These are phyloP conservation scores for Waltiozyma sp. DNA, from an alignment of 1,139 yeast species.

Conservation along the genomic window DNA sequence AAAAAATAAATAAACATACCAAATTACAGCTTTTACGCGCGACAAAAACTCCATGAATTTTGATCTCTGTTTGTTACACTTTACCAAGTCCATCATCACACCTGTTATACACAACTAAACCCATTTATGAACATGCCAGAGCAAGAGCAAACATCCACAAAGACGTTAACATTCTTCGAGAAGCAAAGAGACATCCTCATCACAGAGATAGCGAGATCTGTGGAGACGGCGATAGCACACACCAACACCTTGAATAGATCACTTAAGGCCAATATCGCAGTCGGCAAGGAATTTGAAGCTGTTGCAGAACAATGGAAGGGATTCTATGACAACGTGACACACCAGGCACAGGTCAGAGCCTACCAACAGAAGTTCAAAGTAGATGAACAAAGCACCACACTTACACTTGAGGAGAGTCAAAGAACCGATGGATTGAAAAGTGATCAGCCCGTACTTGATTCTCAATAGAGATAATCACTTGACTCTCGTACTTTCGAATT, in stretches of 20 bases:
- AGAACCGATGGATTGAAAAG: not conserved
- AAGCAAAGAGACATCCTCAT: slow-evolving; percentile 31
- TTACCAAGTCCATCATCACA: not conserved
- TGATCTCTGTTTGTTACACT: too few species aligned
- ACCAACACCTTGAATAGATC: slow-evolving; percentile 39
- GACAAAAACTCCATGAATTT: too few species aligned
- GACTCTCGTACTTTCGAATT: too few species aligned
- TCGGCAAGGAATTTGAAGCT: slow-evolving; percentile 43
- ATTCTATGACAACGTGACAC: slow-evolving; percentile 32
- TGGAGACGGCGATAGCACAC: slow-evolving; percentile 40
- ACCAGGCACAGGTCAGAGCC: slow-evolving; percentile 13
- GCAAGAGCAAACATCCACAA: not conserved
- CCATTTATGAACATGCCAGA: not conserved
- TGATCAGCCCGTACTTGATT: not conserved
- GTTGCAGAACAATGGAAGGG: slow-evolving; percentile 40
- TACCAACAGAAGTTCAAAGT: not conserved
- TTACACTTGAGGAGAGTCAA: not conserved
- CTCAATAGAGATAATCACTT: too few species aligned
- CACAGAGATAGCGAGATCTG: slow-evolving; percentile 29
- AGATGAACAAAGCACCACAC: not conserved
- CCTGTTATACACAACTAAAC: too few species aligned
- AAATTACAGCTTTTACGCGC: too few species aligned
- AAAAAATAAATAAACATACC: not conserved
- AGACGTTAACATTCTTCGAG: slow-evolving; percentile 26
- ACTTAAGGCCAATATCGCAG: slow-evolving; percentile 38